Base-by-base conservation (phyloP, 148 eudicot genomes). In the Beta vulgaris region DNA sequence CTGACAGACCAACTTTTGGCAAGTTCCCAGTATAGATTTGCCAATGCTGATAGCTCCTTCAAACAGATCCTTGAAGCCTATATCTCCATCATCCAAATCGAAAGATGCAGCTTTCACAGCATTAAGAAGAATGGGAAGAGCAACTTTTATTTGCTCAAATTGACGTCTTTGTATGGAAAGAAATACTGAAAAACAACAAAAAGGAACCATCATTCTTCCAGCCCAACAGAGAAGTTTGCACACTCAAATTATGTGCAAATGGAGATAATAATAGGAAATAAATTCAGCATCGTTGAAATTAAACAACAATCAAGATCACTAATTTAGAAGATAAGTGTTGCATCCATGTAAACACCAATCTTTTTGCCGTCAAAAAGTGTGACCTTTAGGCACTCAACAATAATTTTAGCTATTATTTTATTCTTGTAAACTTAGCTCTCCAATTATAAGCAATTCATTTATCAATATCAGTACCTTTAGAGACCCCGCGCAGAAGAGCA, bases 101-200 rank as follows among this genome's bases (percentile, higher is more conserved):
- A 58, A 80, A 71, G 81, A 78, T 34, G 85, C 85, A 63, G 80
- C 79, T 85, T 76, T 83, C 19, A 96, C 82, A 71, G 85, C 87
- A 74, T 84, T 87, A 28, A 96, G 78, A 57, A 96, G 69, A 44
- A 88, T 80, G 39, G 97, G 97, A 81, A 92, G 78, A 74, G 88
- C 88, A 73, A 54, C 87, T 85, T 88, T 92, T 28, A 89, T 84
- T 72, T 87, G 92, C 87, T 89, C 89, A 89, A 88, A 85, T 34
- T 85, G 94, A 63, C 90, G 88, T 75, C 99, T 91, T 84, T 72
- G 82, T 32, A 92, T 87, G 59, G 82, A 73, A 36, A 82, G 64
- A 44, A 92, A 68, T 57, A 81, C 99, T 92, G 89, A 55, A 79
- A 78, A 43, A 65, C 54, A 39, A 63, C 39, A 60, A 13, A 5